Conservation (phyloP, 805 yeast genomes). For the Schizosaccharomyces lindneri region DNA sequence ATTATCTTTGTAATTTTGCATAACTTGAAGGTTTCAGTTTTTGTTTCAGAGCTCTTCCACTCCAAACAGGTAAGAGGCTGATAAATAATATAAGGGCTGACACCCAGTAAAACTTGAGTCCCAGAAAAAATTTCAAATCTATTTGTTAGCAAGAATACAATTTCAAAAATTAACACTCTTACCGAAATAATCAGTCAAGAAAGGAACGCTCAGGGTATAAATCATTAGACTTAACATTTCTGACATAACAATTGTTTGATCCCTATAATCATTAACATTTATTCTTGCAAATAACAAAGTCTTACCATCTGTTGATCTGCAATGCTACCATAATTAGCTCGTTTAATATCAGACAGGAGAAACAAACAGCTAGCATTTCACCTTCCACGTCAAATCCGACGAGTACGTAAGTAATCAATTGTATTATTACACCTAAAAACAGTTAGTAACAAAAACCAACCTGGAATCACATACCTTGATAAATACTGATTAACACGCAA, state of each 20-base stretch:
- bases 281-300: neutral
- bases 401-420: slow-evolving; percentile 54
- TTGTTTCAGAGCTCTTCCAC: neutral
- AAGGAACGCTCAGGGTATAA: slow-evolving; percentile 57
- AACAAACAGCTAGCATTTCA: slow-evolving; percentile 64
- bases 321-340: slow-evolving; percentile 85
- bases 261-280: slow-evolving; percentile 9
- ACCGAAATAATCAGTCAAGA: slow-evolving; percentile 55
- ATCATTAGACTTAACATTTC: slow-evolving; percentile 44
- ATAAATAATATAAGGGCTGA: slow-evolving; percentile 33
- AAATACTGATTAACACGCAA: slow-evolving; percentile 76
- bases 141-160: neutral
- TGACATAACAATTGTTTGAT: slow-evolving; percentile 42
- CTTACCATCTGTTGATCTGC: slow-evolving; percentile 68
- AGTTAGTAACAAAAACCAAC: neutral
- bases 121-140: slow-evolving; percentile 20
- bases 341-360: slow-evolving; percentile 52
- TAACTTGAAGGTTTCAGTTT: neutral
- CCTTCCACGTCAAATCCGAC: slow-evolving; percentile 26
- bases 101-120: slow-evolving; percentile 39
- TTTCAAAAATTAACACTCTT: neutral
- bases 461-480: slow-evolving; percentile 38
- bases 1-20: neutral
- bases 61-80: slow-evolving; percentile 75
- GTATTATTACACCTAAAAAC: slow-evolving; percentile 28